phyloP scores from a whole-genome alignment of 208 protist genomes.

The Angomonas deanei region DNA sequence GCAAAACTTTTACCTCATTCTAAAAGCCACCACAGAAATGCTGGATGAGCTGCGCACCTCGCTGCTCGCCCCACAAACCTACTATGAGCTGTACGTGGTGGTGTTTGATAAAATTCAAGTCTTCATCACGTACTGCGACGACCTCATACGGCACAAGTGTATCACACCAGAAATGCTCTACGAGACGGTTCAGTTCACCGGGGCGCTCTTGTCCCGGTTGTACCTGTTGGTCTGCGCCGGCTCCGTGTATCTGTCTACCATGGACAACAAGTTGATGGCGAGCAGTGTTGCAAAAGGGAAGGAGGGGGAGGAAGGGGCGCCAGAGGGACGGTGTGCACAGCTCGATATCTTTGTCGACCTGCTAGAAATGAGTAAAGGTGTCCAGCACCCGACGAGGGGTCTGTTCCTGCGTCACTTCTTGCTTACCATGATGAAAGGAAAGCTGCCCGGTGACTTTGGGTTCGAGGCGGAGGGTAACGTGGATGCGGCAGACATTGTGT shows the following conservation, averaged over 20 bases:
- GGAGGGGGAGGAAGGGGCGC: conserved; percentile 1
- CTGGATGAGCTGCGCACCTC: conserved; percentile 94
- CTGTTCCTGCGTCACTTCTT: conserved; percentile 98
- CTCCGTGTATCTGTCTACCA: conserved; percentile 91
- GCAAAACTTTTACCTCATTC: conserved; percentile 1
- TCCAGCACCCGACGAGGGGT: conserved; percentile 98
- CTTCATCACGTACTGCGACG: conserved; percentile 86
- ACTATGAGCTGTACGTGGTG: conserved; percentile 97
- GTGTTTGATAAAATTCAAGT: conserved; percentile 90
- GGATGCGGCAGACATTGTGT: conserved; percentile 24
- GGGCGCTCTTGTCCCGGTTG: conserved; percentile 97
- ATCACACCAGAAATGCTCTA: conserved; percentile 91
- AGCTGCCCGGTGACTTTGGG: conserved; percentile 91
- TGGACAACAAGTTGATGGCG: conserved; percentile 25
- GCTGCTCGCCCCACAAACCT: conserved; percentile 94
- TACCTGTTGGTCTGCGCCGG: conserved; percentile 97
- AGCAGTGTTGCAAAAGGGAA: neutral
- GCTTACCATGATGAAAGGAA: conserved; percentile 93
- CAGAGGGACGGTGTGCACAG: conserved; percentile 44
- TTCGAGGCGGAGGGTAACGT: neutral
- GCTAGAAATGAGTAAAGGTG: conserved; percentile 98
- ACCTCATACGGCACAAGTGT: conserved; percentile 8
- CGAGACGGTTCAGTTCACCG: conserved; percentile 96
- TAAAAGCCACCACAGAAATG: conserved; percentile 73
- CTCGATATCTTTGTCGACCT: conserved; percentile 96